Percentiles rank a stretch among this genome's conserved stretches.
These are phyloP conservation scores for Tanacetum coccineum DNA, from an alignment of 129 eudicot genomes.

Conservation along the genomic window DNA sequence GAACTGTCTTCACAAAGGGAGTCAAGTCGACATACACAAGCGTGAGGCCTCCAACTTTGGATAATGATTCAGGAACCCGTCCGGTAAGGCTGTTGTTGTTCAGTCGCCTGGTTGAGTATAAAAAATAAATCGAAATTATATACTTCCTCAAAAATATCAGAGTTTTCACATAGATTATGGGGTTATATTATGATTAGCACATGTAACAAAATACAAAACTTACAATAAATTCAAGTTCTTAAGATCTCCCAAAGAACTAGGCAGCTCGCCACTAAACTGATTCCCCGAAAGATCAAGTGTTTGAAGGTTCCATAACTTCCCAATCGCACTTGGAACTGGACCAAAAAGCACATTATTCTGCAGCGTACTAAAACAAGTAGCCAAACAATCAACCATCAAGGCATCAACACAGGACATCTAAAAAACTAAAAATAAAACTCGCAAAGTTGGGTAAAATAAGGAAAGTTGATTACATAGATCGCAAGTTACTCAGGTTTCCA, in stretches of 20 bases:
- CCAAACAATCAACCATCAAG: conserved; percentile 1
- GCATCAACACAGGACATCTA: neutral
- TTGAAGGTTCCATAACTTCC: conserved; percentile 78
- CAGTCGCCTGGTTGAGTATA: conserved; percentile 73
- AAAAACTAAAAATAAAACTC: neutral
- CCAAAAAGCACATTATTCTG: conserved; percentile 86
- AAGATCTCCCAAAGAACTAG: conserved; percentile 70
- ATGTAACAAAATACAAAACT: conserved; percentile 30
- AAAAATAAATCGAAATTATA: conserved; percentile 3
- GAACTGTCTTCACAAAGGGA: neutral
- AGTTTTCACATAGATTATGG: no score
- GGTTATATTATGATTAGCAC: conserved; percentile 1
- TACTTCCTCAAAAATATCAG: no score
- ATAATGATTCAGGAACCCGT: conserved; percentile 77
- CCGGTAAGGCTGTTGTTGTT: conserved; percentile 93
- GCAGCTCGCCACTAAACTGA: conserved; percentile 64
- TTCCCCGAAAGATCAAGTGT: conserved; percentile 91
- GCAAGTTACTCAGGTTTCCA: conserved; percentile 78
- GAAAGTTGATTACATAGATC: conserved; percentile 60
- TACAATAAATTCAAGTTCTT: conserved; percentile 70
- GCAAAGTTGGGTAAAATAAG: conserved; percentile 1
- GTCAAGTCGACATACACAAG: conserved; percentile 63
- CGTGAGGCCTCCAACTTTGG: conserved; percentile 62
- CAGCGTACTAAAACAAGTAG: conserved; percentile 48
- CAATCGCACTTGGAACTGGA: conserved; percentile 61